phyloP scores from a whole-genome alignment of 1,284 basidiomycete species.

The Abortiporus biennis region DNA sequence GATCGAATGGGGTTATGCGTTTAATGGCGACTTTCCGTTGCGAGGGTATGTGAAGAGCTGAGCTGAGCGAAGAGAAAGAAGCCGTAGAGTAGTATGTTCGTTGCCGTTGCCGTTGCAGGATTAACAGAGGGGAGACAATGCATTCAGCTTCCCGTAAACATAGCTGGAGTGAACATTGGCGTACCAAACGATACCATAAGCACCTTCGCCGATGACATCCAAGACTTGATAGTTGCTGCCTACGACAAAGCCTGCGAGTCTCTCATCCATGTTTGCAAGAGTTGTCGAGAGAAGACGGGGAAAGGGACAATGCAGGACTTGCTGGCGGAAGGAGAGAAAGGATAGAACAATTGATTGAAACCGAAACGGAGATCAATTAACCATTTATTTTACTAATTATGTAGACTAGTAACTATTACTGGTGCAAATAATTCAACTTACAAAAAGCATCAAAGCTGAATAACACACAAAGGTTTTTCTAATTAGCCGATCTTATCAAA shows the following conservation, averaged over 20 bases:
- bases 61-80: slow-evolving; percentile 32
- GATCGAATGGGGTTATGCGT: slow-evolving; percentile 82
- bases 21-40: slow-evolving; percentile 64
- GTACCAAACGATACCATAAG: slow-evolving; percentile 70
- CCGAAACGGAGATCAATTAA: neutral
- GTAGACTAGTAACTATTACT: neutral
- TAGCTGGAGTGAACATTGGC: slow-evolving; percentile 10
- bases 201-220: slow-evolving; percentile 83
- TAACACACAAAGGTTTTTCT: no score
- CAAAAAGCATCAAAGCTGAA: no score
- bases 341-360: neutral
- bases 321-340: neutral
- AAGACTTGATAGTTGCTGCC: slow-evolving; percentile 63
- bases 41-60: slow-evolving; percentile 61
- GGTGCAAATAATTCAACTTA: neutral
- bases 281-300: neutral
- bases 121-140: no score
- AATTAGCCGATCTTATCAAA: no score
- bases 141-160: no score
- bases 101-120: no score
- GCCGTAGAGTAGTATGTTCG: no score
- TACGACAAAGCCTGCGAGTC: slow-evolving; percentile 51
- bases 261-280: slow-evolving; percentile 28
- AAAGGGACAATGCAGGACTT: neutral
- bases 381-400: neutral